Conservation (phyloP, 257 asterid genomes). For the Plectranthus barbatus region DNA sequence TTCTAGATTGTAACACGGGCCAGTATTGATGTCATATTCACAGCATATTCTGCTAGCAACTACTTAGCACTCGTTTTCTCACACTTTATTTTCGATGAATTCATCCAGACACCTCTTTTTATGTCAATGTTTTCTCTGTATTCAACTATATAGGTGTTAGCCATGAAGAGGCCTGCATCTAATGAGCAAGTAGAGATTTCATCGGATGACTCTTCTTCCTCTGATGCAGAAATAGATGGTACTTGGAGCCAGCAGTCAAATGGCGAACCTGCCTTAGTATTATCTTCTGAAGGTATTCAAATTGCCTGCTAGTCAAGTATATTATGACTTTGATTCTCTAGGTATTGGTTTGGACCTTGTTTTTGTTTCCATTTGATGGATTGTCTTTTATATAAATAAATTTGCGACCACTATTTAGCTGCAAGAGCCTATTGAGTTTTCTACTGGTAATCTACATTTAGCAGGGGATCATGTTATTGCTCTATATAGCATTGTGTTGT, state of each 20-base stretch:
- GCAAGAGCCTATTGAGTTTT: not conserved
- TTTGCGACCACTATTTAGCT: not conserved
- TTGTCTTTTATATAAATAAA: not conserved
- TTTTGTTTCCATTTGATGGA: not conserved
- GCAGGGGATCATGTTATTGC: not conserved
- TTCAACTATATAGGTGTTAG: conserved; percentile 6
- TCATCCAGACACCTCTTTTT: no score
- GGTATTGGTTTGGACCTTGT: not conserved
- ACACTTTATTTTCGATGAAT: no score
- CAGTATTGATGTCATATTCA: no score
- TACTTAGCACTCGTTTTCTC: no score
- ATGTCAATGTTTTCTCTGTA: not conserved
- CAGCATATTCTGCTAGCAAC: no score
- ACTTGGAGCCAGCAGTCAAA: conserved; percentile 10
- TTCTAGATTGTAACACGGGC: no score
- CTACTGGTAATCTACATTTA: not conserved
- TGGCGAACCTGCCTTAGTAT: conserved; percentile 23
- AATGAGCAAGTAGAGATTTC: conserved; percentile 51
- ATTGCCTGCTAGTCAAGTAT: not conserved
- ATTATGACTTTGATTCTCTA: not conserved
- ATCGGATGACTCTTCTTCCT: conserved; percentile 49
- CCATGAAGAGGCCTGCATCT: conserved; percentile 29
- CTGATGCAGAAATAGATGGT: conserved; percentile 31
- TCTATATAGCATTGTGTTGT: not conserved
- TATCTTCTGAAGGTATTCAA: conserved; percentile 40